Base-by-base conservation (phyloP, 495 filamentous ascomycete species). In the Aspergillus coremiiformis region DNA sequence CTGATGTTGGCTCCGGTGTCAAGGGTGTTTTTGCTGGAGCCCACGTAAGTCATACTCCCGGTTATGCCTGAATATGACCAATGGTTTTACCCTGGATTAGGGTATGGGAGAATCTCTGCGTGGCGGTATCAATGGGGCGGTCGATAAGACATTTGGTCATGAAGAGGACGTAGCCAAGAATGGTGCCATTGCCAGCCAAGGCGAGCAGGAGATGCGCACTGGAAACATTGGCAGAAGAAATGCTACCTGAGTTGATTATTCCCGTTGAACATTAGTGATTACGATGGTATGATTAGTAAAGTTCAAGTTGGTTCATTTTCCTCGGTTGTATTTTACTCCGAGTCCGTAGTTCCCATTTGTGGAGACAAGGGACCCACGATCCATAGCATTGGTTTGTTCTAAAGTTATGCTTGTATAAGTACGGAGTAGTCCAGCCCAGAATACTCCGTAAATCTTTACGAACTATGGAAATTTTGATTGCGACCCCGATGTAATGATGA, bases 41-140 rank as follows among this genome's bases (percentile, higher is more conserved):
- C 49, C 71, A 74, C 58, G 71, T 72, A 58, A 62, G 68, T 68
- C 45, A 6, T 41, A 7, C 1, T n/a, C 10, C 21, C 27, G 32
- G 26, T 26, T 35, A 35, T 35, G 32, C 32, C 22, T 44, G 35
- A 44, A 24, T 47, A 21, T 44, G 42, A 32, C 35, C 42, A 15
- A 26, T 10, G 1, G 35, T 39, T 55, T 7, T 32, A 35, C 15
- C 12, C 44, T 14, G 32, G 17, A 12, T 24, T 35, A 74, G 70
- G 72, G 72, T 7, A 62, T 63, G 19, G 71, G 71, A n/a, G 72
- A 75, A 53, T 65, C 68, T 1, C 58, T 75, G n/a, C 68, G 72
- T n/a, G 72, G 72, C 4, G 61, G 60, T 5, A 21, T 74, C 19
- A 69, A 56, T 46, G 58, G 67, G 3, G 66, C 68, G 0, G 66